Conservation (phyloP, 2,329 filamentous ascomycete genomes). For the Zymoseptoria tritici region DNA sequence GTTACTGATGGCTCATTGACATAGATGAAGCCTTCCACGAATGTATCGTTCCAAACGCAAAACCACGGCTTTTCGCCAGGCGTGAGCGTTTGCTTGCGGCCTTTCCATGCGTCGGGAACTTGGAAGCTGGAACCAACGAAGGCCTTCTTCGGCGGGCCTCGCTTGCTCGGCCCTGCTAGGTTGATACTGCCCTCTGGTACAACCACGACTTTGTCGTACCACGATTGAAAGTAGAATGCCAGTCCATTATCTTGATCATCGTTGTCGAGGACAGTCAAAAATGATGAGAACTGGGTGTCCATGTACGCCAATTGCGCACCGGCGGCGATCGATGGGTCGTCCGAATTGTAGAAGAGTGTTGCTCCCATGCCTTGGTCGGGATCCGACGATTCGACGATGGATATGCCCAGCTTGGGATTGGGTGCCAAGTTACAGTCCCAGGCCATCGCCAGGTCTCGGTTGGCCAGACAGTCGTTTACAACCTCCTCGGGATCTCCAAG, state of each 20-base stretch:
- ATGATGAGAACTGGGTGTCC: conserved; percentile 34
- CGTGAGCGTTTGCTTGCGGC: conserved; percentile 37
- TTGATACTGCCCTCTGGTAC: conserved; percentile 32
- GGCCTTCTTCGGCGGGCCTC: neutral
- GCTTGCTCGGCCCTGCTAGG: neutral
- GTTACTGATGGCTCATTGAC: conserved; percentile 44
- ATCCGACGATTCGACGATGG: conserved; percentile 17
- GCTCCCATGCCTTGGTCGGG: conserved; percentile 21
- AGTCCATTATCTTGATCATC: conserved; percentile 51
- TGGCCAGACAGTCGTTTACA: conserved; percentile 51
- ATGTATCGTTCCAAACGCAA: conserved; percentile 62
- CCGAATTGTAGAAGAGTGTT: conserved; percentile 24
- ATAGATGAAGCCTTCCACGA: conserved; percentile 62
- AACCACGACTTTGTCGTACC: conserved; percentile 59
- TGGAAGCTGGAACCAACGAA: neutral
- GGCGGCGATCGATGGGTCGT: conserved; percentile 42
- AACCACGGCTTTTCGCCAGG: conserved; percentile 60
- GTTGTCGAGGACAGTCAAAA: conserved; percentile 52
- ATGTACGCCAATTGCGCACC: conserved; percentile 49
- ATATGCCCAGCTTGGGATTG: conserved; percentile 23
- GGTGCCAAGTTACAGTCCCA: conserved; percentile 55
- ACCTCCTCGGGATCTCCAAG: conserved; percentile 43
- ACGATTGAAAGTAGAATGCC: conserved; percentile 55
- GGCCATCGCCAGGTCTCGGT: conserved; percentile 48
- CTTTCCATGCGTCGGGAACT: conserved; percentile 9